Conservation (phyloP, 2,329 filamentous ascomycete genomes). For the Pyrenochaeta sp. region DNA sequence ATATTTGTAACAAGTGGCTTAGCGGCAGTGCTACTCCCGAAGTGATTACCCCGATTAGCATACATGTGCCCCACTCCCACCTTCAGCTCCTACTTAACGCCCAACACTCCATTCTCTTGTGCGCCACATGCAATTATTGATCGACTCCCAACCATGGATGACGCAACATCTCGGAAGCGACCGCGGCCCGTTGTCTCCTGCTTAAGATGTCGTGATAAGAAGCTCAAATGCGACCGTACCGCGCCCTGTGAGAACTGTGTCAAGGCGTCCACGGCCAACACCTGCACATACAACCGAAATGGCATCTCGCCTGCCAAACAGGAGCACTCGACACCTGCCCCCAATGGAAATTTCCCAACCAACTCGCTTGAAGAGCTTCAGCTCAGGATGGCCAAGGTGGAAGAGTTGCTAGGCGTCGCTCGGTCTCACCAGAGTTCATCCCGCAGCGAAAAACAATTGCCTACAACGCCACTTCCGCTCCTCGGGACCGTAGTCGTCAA, state of each 20-base stretch:
- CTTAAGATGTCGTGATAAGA: conserved; percentile 36
- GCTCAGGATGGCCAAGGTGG: conserved; percentile 25
- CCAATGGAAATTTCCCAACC: background rate
- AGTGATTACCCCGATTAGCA: background rate
- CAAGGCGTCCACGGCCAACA: conserved; percentile 23
- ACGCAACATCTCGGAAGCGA: conserved; percentile 22
- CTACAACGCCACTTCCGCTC: conserved; percentile 8
- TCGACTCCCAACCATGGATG: conserved; percentile 20
- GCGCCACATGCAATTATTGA: background rate
- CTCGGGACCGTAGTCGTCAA: conserved; percentile 31
- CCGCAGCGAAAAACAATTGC: background rate
- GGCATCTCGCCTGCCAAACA: background rate
- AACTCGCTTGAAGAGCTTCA: conserved; percentile 26
- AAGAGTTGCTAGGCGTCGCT: conserved; percentile 25
- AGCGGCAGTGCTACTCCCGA: conserved; percentile 1
- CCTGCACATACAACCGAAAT: conserved; percentile 24
- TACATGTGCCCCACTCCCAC: conserved; percentile 1
- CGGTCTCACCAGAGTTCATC: background rate
- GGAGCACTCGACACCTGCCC: background rate
- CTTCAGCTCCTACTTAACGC: conserved; percentile 2
- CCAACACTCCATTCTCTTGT: background rate
- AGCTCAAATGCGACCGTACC: conserved; percentile 36
- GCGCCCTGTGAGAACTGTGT: conserved; percentile 35
- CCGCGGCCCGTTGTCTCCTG: conserved; percentile 37
- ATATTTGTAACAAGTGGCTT: background rate